Evolutionary conservation across 2,329 filamentous ascomycete genomes (phyloP).

Genomic region (Sporothrix protearum): DNA sequence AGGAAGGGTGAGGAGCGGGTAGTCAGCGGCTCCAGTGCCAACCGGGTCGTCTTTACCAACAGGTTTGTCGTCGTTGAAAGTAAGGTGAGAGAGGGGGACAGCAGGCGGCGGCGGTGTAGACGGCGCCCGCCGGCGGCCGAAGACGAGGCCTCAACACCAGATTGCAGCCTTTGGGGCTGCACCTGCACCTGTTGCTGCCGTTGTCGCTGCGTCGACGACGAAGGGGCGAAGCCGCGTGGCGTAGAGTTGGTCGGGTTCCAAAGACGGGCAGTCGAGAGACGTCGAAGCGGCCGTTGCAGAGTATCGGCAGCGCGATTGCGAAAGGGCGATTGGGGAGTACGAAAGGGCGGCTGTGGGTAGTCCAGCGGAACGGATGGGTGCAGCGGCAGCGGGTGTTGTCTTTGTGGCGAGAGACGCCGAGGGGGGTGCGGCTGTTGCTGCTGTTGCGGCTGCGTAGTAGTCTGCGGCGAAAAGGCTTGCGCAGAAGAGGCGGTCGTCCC

Average conservation of each 20-base stretch:
- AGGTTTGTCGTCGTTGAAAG: constrained; percentile 35
- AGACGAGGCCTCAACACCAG: not conserved
- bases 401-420: not conserved
- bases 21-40: constrained; percentile 44
- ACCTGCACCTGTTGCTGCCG: not conserved
- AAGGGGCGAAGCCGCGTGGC: constrained; percentile 39
- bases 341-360: constrained; percentile 37
- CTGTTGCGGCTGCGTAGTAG: not conserved
- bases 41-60: constrained; percentile 39
- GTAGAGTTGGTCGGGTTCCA: constrained; percentile 62
- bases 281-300: constrained; percentile 35
- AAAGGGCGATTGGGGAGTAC: constrained; percentile 39
- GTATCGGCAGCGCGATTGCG: constrained; percentile 40
- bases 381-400: not conserved
- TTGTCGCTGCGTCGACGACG: not conserved
- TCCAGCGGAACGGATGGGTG: constrained; percentile 28
- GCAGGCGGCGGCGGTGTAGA: constrained; percentile 54
- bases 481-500: constrained; percentile 32
- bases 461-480: constrained; percentile 27
- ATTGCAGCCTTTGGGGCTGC: constrained; percentile 18
- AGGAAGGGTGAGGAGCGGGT: constrained; percentile 50
- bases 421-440: not conserved
- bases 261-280: constrained; percentile 49
- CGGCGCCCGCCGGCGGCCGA: constrained; percentile 43
- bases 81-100: constrained; percentile 48